phyloP scores from a whole-genome alignment of 73 alveolate species.

The Paraurostyla sp. region DNA sequence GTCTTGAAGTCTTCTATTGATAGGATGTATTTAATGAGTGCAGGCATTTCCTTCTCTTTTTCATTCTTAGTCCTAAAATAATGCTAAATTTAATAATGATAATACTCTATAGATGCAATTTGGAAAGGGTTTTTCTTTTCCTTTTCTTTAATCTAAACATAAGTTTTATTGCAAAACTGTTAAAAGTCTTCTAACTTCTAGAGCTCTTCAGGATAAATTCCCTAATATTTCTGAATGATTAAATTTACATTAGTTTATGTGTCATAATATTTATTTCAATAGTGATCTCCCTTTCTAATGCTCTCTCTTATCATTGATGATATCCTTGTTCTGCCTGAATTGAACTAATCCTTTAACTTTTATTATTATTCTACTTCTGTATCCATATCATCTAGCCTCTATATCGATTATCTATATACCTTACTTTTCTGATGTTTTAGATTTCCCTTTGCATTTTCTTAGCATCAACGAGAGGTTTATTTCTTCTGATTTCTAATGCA shows the following conservation, averaged over 20 bases:
- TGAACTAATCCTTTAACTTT: not conserved
- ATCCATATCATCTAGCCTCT: constrained; percentile 7
- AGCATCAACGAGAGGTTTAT: not conserved
- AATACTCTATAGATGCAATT: constrained; percentile 27
- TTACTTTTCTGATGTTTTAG: not conserved
- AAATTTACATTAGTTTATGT: not conserved
- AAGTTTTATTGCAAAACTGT: constrained; percentile 22
- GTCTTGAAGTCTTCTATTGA: not conserved
- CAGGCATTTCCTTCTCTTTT: not conserved
- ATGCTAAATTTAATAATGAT: too few species aligned
- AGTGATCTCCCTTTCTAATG: not conserved
- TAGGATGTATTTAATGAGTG: not conserved
- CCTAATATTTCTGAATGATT: not conserved
- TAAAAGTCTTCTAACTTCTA: not conserved
- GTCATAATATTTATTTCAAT: constrained; percentile 4
- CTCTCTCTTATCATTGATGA: not conserved
- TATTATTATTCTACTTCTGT: not conserved
- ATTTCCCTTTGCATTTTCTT: not conserved
- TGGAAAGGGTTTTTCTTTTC: constrained; percentile 47
- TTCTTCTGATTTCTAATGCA: not conserved
- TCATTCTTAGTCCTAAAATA: not conserved
- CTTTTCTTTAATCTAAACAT: not conserved
- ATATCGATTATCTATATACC: not conserved
- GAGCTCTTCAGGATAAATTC: constrained; percentile 30
- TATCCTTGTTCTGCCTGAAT: not conserved